Evolutionary conservation across 129 eudicot genomes (phyloP), one percentile per base, ranked within the genome.

Genomic region (Gnaphalium uliginosum): DNA sequence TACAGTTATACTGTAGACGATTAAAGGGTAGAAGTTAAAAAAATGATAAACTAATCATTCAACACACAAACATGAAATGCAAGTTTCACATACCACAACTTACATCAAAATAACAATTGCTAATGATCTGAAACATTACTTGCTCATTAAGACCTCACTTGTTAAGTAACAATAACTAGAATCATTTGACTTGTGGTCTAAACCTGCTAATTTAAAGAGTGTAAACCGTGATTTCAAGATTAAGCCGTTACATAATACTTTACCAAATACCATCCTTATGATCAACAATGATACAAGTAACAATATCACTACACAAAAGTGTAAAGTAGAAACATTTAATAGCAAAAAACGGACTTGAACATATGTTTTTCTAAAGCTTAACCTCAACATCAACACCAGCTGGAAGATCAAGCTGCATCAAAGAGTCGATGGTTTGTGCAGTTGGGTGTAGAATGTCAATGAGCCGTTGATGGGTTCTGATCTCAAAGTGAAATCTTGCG

Each of bases 381-480:
- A 94, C 96, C 82, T 94, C 92, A 25, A 90, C 98, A 79, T 95
- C 97, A 11, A 95, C 99, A 57, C 92, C 99, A 71, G 94, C 92
- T 73, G 96, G 94, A 74, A 95, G 87, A 79, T 95, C 99, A n/a
- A 91, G 96, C 80, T 76, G 94, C 97, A 91, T 87, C 83, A 95
- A 76, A 1, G 96, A 83, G 73, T 95, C 97, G 3, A 91, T 89
- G 13, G 97, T 91, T 79, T 95, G 89, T 41, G 97, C 99, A 79
- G 99, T 95, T 6, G 97, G 97, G 81, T 89, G 82, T 65, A 88
- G 84, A 69, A 95, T 95, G 80, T 95, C 97, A 48, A 95, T 91
- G 29, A 95, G 88, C 48, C 99, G 86, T 61, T 87, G 92, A 80
- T 91, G 99, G 53, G 99, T 95, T 83, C 99, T 72, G 77, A 95